phyloP scores from a whole-genome alignment of 2,329 filamentous ascomycete genomes.

The Myotisia sp. region DNA sequence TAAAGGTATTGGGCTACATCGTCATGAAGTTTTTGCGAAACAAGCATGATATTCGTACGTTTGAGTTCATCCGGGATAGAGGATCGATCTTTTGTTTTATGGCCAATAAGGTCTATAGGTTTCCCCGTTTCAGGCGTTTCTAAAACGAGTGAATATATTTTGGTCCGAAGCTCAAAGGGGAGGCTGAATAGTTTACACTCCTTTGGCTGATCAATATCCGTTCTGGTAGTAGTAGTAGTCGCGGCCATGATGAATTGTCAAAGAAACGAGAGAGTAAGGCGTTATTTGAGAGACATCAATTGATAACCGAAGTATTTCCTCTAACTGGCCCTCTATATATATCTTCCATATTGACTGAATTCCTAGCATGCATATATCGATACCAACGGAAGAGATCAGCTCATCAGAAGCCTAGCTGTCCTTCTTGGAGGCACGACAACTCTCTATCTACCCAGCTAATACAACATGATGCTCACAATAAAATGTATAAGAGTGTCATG shows the following conservation, averaged over 20 bases:
- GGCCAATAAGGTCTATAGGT: neutral
- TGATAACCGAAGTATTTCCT: too few relatives aligned
- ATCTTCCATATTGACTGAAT: too few relatives aligned
- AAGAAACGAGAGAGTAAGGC: too few relatives aligned
- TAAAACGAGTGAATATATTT: constrained; percentile 3
- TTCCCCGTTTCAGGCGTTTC: neutral
- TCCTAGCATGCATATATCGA: too few relatives aligned
- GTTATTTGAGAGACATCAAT: too few relatives aligned
- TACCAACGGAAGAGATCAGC: constrained; percentile 36
- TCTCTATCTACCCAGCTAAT: constrained; percentile 38
- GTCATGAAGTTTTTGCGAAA: constrained; percentile 1
- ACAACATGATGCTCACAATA: constrained; percentile 44
- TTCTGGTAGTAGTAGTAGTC: too few relatives aligned
- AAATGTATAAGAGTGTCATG: constrained; percentile 32
- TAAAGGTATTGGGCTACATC: constrained; percentile 4
- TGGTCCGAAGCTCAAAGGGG: constrained; percentile 1
- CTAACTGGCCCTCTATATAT: too few relatives aligned
- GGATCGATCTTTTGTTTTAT: too few relatives aligned
- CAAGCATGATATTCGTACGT: constrained; percentile 2
- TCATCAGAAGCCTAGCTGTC: constrained; percentile 34
- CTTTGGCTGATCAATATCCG: neutral
- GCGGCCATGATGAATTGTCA: too few relatives aligned
- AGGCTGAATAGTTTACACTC: constrained; percentile 3
- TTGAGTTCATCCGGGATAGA: neutral
- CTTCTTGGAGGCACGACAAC: constrained; percentile 37